Percentiles rank a stretch among this genome's conserved stretches.
Evolutionary conservation across 257 asterid species (phyloP).

Genomic region (Gentiana macrophylla): DNA sequence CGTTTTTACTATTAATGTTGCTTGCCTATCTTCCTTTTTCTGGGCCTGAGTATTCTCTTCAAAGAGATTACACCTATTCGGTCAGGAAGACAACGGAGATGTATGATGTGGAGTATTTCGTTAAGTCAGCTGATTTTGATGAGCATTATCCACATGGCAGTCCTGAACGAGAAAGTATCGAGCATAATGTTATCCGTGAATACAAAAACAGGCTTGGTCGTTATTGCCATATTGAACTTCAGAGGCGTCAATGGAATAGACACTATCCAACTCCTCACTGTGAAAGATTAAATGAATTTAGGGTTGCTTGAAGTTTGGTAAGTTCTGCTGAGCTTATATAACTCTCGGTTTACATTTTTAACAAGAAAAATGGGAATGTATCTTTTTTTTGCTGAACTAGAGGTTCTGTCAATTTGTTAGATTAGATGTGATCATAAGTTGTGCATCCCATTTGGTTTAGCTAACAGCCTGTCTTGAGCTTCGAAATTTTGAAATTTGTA

Average conservation of each 20-base stretch:
- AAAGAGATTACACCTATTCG: constrained; percentile 73
- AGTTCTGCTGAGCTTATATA: background rate
- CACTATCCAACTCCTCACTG: constrained; percentile 77
- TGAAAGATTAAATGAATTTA: constrained; percentile 55
- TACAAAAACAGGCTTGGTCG: constrained; percentile 75
- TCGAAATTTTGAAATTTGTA: no score
- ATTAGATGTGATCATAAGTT: no score
- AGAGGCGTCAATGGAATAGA: constrained; percentile 95
- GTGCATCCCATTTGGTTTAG: no score
- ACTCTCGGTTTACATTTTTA: no score
- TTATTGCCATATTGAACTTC: constrained; percentile 88
- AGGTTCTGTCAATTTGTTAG: no score
- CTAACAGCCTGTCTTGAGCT: no score
- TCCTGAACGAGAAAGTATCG: constrained; percentile 49
- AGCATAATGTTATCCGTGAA: constrained; percentile 59
- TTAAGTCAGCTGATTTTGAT: constrained; percentile 62
- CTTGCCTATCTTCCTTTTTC: constrained; percentile 94
- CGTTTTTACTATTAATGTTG: constrained; percentile 67
- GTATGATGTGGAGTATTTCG: constrained; percentile 71
- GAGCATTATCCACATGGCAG: constrained; percentile 52
- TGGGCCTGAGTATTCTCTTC: constrained; percentile 90
- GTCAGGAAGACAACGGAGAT: constrained; percentile 56
- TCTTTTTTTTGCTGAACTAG: no score
- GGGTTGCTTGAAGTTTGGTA: constrained; percentile 51
- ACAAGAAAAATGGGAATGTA: no score